phyloP scores from a whole-genome alignment of 2,329 filamentous ascomycete genomes.

The Fonsecaea pugnacius region DNA sequence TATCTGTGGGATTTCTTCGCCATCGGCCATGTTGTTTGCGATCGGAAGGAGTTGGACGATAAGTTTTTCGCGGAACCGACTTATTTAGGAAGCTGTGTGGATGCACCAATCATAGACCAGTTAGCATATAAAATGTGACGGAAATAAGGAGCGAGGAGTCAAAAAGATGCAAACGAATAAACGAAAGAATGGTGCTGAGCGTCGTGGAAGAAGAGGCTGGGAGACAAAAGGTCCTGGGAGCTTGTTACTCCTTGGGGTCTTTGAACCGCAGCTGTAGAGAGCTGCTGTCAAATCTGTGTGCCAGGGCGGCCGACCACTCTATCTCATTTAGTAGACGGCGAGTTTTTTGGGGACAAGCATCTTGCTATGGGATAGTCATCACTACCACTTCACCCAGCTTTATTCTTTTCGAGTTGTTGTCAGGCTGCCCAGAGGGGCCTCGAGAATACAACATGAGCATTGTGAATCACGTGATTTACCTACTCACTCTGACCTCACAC shows the following conservation, averaged over 20 bases:
- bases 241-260: background rate
- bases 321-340: background rate
- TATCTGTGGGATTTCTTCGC: constrained; percentile 36
- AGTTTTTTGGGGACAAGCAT: background rate
- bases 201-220: background rate
- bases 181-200: background rate
- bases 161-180: background rate
- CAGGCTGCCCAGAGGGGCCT: background rate
- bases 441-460: background rate
- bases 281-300: background rate
- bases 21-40: constrained; percentile 35
- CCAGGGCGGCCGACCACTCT: background rate
- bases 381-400: background rate
- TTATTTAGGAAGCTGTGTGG: background rate
- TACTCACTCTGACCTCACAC: background rate
- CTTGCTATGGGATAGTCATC: background rate
- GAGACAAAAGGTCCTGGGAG: background rate
- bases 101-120: background rate
- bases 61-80: background rate
- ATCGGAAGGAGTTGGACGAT: background rate
- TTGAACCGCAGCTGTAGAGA: background rate
- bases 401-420: background rate
- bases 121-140: background rate
- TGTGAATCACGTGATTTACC: background rate
- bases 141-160: background rate